A percentile compares a stretch with the other conserved stretches of the same genome.
Conservation (phyloP, 2,329 filamentous ascomycete species). For the Scorias spongiosa region DNA sequence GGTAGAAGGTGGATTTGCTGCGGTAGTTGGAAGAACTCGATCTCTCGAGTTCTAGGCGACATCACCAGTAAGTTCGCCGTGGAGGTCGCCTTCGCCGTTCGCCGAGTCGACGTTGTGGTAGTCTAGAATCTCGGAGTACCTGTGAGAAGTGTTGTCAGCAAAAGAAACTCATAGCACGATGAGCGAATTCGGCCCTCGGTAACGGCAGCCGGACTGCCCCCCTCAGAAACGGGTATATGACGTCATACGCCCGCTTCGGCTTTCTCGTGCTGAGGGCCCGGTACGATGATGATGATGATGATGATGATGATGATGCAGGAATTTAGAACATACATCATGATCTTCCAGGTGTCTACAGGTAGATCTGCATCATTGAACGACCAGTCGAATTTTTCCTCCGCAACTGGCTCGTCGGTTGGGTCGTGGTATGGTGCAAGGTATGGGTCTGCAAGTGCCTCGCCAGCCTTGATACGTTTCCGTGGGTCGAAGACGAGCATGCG, state of each 20-base stretch:
- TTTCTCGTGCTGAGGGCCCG: too few species aligned
- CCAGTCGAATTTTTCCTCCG: constrained; percentile 98
- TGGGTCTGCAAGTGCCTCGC: constrained; percentile 73
- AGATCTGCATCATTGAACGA: constrained; percentile 97
- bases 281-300: too few species aligned
- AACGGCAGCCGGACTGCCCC: too few species aligned
- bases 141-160: constrained; percentile 23
- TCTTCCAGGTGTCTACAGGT: constrained; percentile 99
- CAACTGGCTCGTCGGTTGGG: constrained; percentile 85
- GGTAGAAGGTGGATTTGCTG: too few species aligned
- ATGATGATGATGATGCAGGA: not conserved
- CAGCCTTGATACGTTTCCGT: constrained; percentile 82
- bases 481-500: constrained; percentile 97
- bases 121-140: constrained; percentile 97
- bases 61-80: not conserved
- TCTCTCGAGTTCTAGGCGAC: not conserved
- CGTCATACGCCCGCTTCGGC: too few species aligned
- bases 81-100: constrained; percentile 8
- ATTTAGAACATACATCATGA: constrained; percentile 72
- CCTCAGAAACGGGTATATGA: too few species aligned
- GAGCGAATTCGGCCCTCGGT: too few species aligned
- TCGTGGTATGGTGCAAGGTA: constrained; percentile 97
- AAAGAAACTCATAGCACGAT: too few species aligned
- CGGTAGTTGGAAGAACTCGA: too few species aligned
- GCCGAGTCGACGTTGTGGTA: constrained; percentile 77